Percentiles rank a stretch among this genome's conserved stretches.
Conservation (phyloP, 371 early-diverging fungal species). For the Rhizopus stolonifer region DNA sequence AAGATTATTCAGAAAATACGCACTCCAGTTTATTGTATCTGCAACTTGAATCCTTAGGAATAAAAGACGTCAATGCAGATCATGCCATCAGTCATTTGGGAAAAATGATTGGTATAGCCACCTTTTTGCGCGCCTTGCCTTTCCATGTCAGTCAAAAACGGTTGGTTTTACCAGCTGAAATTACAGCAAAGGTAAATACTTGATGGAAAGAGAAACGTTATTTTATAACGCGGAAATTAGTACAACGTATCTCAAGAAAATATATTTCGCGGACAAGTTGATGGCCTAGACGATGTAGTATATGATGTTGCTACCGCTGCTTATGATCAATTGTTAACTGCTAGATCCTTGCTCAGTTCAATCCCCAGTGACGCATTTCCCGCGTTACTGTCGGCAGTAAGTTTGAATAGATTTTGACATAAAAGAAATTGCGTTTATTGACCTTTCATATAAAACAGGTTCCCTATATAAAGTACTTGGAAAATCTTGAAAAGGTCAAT, state of each 20-base stretch:
- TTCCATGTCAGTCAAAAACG: constrained; percentile 66
- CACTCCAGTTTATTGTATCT: constrained; percentile 82
- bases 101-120: constrained; percentile 82
- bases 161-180: constrained; percentile 70
- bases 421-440: too few species aligned
- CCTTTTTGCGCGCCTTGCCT: constrained; percentile 70
- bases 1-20: constrained; percentile 87
- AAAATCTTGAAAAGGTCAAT: constrained; percentile 63
- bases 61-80: constrained; percentile 81
- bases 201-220: too few species aligned
- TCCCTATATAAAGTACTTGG: constrained; percentile 62
- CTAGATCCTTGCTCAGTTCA: constrained; percentile 59
- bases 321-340: constrained; percentile 77
- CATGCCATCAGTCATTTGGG: constrained; percentile 91
- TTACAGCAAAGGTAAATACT: constrained; percentile 71
- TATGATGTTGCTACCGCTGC: constrained; percentile 82
- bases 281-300: constrained; percentile 68
- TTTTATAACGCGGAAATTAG: too few species aligned
- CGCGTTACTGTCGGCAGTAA: constrained; percentile 66
- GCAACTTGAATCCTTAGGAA: constrained; percentile 83
- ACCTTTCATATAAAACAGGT: constrained; percentile 25
- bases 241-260: constrained; percentile 70
- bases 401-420: background rate
- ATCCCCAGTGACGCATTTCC: constrained; percentile 61
- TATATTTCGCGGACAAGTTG: constrained; percentile 67